Evolutionary conservation across 2,329 filamentous ascomycete species (phyloP), one percentile per base, ranked within the genome.

Genomic region (Thelonectria discophora): DNA sequence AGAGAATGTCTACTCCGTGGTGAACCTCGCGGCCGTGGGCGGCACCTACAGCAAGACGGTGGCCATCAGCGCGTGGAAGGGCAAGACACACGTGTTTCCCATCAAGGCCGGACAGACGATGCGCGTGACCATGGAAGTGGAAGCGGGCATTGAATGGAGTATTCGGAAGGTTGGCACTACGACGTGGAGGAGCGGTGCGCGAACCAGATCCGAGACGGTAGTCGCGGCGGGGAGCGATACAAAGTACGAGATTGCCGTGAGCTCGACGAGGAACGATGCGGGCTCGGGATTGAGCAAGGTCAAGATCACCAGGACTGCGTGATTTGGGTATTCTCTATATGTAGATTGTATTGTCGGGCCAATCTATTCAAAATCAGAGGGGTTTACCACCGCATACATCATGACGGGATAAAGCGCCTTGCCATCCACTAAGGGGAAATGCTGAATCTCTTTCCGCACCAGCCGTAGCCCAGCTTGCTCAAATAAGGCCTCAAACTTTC

Each of bases 401-500:
- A 45, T 60, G n/a, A 60, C 27, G n/a, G 58, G 58, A 13, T 55
- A 49, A 5, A 60, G 45, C 20, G 20, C 51, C n/a, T 13, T 45
- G 15, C 32, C 47, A 34, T 45, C 51, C 5, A 51, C 15, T n/a
- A 39, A 12, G 9, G 58, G 51, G 17, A 50, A 88, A 0, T 82
- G 84, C 77, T 96, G 91, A 51, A 91, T 68, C 74, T 95, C 91
- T 0, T 86, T 88, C 73, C 81, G 86, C 37, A 93, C 77, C n/a
- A 97, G 73, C 55, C 80, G 83, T 66, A 96, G 74, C 0, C 88
- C 89, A 0, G 91, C 91, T 52, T 87, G 75, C 56, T 85, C 80
- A 72, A 97, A 97, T 9, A 97, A 73, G 6, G 73, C 70, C 62
- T 84, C 83, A 68, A 94, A 95, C 69, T 90, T 94, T 20, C 78